These are phyloP conservation scores for Agroathelia rolfsii DNA, from an alignment of 1,284 basidiomycete species.

Conservation along the genomic window DNA sequence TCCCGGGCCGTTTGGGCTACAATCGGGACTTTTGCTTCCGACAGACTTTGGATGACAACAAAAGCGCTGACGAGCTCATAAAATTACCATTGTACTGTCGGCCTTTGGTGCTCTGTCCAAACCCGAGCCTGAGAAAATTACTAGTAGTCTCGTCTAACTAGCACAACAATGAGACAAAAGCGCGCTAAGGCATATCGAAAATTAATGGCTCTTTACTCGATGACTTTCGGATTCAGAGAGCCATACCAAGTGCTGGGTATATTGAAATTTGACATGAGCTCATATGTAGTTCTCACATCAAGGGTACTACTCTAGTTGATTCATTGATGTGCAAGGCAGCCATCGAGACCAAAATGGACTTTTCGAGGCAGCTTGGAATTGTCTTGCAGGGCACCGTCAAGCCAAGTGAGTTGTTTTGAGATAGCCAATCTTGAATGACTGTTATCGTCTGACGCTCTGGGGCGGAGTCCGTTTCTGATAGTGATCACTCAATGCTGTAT, in stretches of 20 bases:
- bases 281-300: conserved; percentile 7
- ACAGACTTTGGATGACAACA: no score
- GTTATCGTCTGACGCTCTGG: conserved; percentile 27
- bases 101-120: no score
- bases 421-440: conserved; percentile 6
- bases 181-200: conserved; percentile 87
- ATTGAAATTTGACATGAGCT: conserved; percentile 15
- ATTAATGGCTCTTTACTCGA: conserved; percentile 80
- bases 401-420: conserved; percentile 57
- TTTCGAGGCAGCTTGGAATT: conserved; percentile 61
- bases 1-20: no score
- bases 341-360: conserved; percentile 60
- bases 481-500: conserved; percentile 98
- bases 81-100: no score
- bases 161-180: conserved; percentile 93
- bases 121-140: no score
- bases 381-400: conserved; percentile 84
- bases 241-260: conserved; percentile 84
- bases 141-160: conserved; percentile 2
- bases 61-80: no score
- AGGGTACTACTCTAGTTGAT: conserved; percentile 64
- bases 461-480: no score
- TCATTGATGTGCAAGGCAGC: conserved; percentile 76
- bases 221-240: conserved; percentile 81
- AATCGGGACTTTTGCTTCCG: no score